A percentile compares a stretch with the other conserved stretches of the same genome.
Conservation (phyloP, 1,284 basidiomycete species). For the Rhodotorula sp. region DNA sequence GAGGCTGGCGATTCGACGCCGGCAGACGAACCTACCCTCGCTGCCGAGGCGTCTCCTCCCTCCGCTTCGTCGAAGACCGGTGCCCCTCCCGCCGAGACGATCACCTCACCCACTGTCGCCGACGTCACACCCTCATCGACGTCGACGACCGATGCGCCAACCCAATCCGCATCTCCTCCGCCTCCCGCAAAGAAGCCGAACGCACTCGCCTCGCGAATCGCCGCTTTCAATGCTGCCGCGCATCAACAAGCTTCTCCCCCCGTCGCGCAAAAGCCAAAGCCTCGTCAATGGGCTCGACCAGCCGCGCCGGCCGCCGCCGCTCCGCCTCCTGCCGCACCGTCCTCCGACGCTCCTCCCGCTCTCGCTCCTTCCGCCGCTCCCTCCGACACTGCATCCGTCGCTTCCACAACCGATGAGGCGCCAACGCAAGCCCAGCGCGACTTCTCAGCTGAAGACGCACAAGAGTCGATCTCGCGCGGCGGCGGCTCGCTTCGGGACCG, state of each 20-base stretch:
- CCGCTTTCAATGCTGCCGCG: constrained; percentile 46
- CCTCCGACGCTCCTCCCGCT: constrained; percentile 33
- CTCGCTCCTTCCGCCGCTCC: constrained; percentile 25
- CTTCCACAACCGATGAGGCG: background rate
- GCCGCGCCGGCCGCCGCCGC: constrained; percentile 38
- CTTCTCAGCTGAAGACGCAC: constrained; percentile 37
- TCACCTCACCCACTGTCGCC: background rate
- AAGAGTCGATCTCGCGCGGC: constrained; percentile 31
- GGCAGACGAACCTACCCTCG: background rate
- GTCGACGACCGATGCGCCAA: constrained; percentile 48
- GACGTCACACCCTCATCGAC: background rate
- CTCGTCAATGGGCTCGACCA: constrained; percentile 17
- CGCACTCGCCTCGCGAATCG: constrained; percentile 51
- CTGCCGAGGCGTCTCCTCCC: constrained; percentile 31
- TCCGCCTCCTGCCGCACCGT: constrained; percentile 15
- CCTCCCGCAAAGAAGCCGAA: constrained; percentile 31
- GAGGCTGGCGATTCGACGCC: background rate
- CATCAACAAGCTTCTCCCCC: constrained; percentile 48
- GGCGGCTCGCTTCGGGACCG: constrained; percentile 70
- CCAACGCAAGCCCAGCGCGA: constrained; percentile 38
- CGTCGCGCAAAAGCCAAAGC: constrained; percentile 59
- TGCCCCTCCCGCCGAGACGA: constrained; percentile 2
- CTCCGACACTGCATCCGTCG: background rate
- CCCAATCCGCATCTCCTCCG: constrained; percentile 46
- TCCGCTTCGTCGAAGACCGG: constrained; percentile 34